These are phyloP conservation scores for Diplodia intermedia DNA, from an alignment of 2,329 filamentous ascomycete genomes.

Conservation along the genomic window DNA sequence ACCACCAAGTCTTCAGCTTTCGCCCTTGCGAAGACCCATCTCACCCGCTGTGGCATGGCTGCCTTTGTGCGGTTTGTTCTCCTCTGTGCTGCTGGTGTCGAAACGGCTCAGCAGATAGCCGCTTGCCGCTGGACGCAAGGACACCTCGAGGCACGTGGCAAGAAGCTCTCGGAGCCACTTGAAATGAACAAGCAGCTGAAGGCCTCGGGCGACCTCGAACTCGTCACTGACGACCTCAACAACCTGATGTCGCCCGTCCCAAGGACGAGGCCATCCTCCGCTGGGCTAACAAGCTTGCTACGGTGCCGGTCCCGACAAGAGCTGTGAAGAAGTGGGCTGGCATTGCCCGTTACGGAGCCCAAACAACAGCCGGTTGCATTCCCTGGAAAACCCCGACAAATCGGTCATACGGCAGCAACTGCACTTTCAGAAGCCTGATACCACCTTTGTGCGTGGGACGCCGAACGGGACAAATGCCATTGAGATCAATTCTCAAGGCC, in stretches of 20 bases:
- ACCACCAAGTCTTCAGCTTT: slow-evolving; percentile 27
- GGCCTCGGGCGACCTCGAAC: too few species aligned
- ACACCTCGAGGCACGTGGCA: too few species aligned
- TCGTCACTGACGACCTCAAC: too few species aligned
- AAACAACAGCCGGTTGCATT: not conserved
- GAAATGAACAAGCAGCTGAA: too few species aligned
- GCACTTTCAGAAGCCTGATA: slow-evolving; percentile 10
- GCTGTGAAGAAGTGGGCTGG: not conserved
- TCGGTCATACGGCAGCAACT: slow-evolving; percentile 1
- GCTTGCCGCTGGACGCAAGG: too few species aligned
- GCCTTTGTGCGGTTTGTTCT: slow-evolving; percentile 7
- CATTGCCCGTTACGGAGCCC: not conserved
- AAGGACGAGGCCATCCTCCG: too few species aligned
- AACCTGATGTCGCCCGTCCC: too few species aligned
- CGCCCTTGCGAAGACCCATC: slow-evolving; percentile 5
- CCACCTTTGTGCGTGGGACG: slow-evolving; percentile 4
- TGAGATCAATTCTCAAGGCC: not conserved
- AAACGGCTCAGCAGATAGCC: not conserved
- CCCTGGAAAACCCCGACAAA: not conserved
- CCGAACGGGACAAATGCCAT: not conserved
- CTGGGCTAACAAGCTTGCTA: too few species aligned
- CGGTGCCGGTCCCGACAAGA: not conserved
- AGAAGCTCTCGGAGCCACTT: too few species aligned
- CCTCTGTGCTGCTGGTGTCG: slow-evolving; percentile 20
- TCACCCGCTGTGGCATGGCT: slow-evolving; percentile 15